Percentiles rank a stretch among this genome's conserved stretches.
phyloP scores from a whole-genome alignment of 2,329 filamentous ascomycete genomes.

The Beauveria sp. region DNA sequence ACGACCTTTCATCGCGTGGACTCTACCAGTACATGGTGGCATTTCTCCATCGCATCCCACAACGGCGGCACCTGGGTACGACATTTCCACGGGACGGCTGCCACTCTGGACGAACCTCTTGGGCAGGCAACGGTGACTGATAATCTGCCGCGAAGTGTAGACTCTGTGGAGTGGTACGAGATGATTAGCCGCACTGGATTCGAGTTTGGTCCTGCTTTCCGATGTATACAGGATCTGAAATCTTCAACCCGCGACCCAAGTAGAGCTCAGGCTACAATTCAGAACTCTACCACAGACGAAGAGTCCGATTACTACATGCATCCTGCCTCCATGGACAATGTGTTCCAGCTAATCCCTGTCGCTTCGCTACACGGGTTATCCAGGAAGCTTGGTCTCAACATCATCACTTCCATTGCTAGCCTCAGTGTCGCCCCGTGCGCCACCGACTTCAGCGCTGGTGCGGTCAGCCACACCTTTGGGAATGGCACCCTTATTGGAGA shows the following conservation, averaged over 20 bases:
- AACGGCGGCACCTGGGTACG: not conserved
- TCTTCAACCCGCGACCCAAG: not conserved
- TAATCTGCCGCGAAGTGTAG: not conserved
- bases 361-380: not conserved
- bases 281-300: not conserved
- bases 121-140: not conserved
- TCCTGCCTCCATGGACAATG: not conserved
- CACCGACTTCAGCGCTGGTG: not conserved
- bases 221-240: not conserved
- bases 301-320: not conserved
- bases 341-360: not conserved
- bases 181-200: not conserved
- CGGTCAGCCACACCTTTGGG: not conserved
- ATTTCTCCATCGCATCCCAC: not conserved
- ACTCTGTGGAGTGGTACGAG: not conserved
- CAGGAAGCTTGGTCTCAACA: not conserved
- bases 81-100: not conserved
- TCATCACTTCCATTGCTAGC: not conserved
- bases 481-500: not conserved
- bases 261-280: not conserved
- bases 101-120: not conserved
- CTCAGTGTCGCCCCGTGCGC: not conserved
- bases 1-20: not conserved
- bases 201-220: not conserved
- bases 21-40: not conserved